Evolutionary conservation across 352 stramenopile genomes (phyloP), one percentile per base, ranked within the genome.

Genomic region (Phytophthora pseudosyringae): DNA sequence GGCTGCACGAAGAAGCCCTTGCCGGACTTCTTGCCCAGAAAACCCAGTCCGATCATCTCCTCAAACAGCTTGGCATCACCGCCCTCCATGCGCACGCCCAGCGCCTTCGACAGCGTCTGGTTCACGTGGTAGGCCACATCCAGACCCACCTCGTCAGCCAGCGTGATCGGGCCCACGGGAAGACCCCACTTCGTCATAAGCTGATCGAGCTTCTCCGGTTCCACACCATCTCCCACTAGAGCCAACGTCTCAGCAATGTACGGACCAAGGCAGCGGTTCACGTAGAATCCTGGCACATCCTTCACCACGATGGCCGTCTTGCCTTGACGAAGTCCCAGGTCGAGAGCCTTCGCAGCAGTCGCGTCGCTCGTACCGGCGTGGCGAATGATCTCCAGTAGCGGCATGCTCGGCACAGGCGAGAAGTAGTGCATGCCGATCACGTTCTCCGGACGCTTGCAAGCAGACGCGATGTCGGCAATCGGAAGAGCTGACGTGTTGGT

Each of bases 381-480:
- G 62, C 93, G 95, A 75, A 99, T 99, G 39, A 99, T 98, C 80
- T 99, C 97, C 59, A 99, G 80, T 41, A 99, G 81, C 25, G 96
- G 97, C 98, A 99, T 99, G 44, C 82, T 93, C 12, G 96, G 95
- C 54, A 99, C 98, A 26, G 98, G 98, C 28, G 88, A 98, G 75
- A 99, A 99, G 81, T 99, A 99, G 83, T 99, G 98, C 96, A 99
- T 99, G 45, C 98, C 98, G 25, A 99, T 95, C 15, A 98, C 87
- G 52, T 96, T 97, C 66, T 98, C 78, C 12, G 92, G 93, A 8
- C 84, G 83, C 64, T 89, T 90, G 67, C 76, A 89, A 6, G 80
- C 79, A 47, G 79, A 78, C 26, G 97, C 97, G 68, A 99, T 99
- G 52, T 98, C 90, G 8, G 81, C 88, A 64, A 99, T 98, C 15